Conservation (phyloP, 352 stramenopile species). For the Globisporangium heterothallicum region DNA sequence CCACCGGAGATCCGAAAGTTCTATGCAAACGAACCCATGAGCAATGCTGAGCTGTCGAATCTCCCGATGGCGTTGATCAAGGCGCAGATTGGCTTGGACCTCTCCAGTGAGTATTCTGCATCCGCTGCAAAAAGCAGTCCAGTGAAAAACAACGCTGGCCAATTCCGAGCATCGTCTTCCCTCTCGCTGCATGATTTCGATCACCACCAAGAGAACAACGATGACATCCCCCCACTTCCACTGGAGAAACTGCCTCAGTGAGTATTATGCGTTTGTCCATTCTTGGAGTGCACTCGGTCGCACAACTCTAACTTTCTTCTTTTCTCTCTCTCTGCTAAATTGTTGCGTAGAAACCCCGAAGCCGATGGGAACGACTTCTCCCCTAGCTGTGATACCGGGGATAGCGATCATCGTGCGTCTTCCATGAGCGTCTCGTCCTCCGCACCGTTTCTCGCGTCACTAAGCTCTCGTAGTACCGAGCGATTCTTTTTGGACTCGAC, state of each 20-base stretch:
- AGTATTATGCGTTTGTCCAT: conserved; percentile 3
- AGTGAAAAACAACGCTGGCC: conserved; percentile 4
- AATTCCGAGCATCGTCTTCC: conserved; percentile 2
- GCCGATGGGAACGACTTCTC: conserved; percentile 15
- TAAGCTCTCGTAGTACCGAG: conserved; percentile 30
- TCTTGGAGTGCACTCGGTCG: no score
- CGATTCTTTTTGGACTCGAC: conserved; percentile 21
- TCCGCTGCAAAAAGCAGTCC: conserved; percentile 2
- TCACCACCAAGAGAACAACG: conserved; percentile 33
- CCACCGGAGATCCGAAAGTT: conserved; percentile 48
- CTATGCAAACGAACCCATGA: conserved; percentile 61
- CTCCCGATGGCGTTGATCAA: conserved; percentile 70
- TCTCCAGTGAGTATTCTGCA: conserved; percentile 11
- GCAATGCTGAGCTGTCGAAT: conserved; percentile 56
- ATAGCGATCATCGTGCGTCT: conserved; percentile 5
- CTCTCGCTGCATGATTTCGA: neutral
- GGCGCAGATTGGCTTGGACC: conserved; percentile 63
- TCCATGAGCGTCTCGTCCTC: neutral
- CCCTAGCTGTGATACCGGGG: conserved; percentile 14
- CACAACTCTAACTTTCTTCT: conserved; percentile 1
- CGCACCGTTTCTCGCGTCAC: conserved; percentile 12
- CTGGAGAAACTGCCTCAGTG: conserved; percentile 53
- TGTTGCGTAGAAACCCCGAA: conserved; percentile 21
- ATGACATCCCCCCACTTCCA: conserved; percentile 42
- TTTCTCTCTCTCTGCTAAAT: neutral